Evolutionary conservation across 495 filamentous ascomycete genomes (phyloP).

Genomic region (Lepraria neglecta): DNA sequence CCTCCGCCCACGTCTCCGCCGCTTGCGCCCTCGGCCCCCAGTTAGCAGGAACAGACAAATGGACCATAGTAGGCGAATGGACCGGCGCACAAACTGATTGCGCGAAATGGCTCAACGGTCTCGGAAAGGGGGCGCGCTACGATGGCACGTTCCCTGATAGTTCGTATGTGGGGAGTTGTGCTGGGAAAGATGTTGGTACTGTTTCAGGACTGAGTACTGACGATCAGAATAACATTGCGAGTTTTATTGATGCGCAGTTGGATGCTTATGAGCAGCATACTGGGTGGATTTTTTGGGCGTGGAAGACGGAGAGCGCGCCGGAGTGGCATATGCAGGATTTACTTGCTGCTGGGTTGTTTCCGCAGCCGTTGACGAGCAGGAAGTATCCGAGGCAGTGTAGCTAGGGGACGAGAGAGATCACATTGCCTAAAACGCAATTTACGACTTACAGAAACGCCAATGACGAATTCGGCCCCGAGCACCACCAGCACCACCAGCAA

Average conservation of each 20-base stretch:
- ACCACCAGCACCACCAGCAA: too few species aligned
- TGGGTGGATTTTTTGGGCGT: conserved; percentile 80
- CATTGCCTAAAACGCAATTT: background rate
- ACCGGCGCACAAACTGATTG: conserved; percentile 52
- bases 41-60: conserved; percentile 57
- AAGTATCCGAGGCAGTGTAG: conserved; percentile 44
- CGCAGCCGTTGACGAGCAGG: conserved; percentile 49
- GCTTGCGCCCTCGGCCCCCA: conserved; percentile 47
- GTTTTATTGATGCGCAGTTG: conserved; percentile 66
- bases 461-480: background rate
- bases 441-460: too few species aligned
- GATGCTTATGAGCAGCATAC: conserved; percentile 62
- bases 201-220: conserved; percentile 44
- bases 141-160: conserved; percentile 42
- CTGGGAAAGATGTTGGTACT: conserved; percentile 50
- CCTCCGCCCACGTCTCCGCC: conserved; percentile 43
- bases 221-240: conserved; percentile 52
- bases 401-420: background rate
- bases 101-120: conserved; percentile 53
- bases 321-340: conserved; percentile 80
- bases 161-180: conserved; percentile 51
- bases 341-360: conserved; percentile 54
- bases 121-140: conserved; percentile 54
- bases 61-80: conserved; percentile 67
- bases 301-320: conserved; percentile 79